phyloP scores from a whole-genome alignment of 306 rosid species.

The Trichosanthes truncata region DNA sequence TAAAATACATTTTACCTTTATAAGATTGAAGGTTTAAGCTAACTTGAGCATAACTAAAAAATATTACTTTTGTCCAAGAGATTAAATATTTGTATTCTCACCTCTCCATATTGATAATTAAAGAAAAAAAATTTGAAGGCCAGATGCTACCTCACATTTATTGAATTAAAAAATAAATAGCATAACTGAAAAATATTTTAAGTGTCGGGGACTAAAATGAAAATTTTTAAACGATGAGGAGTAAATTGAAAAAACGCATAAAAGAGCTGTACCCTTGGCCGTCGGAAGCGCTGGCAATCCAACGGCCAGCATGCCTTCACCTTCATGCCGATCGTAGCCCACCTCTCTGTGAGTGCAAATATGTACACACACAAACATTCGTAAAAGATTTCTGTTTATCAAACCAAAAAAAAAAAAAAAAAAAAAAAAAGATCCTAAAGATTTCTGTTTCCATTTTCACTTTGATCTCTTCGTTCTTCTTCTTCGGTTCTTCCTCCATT shows the following conservation, averaged over 20 bases:
- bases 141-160: too few species aligned
- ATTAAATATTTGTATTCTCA: too few species aligned
- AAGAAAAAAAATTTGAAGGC: too few species aligned
- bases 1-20: too few species aligned
- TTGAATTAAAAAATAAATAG: too few species aligned
- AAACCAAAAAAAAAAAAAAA: neutral
- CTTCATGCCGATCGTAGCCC: constrained; percentile 6
- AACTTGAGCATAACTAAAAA: too few species aligned
- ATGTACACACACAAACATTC: neutral
- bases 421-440: neutral
- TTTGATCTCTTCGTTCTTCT: neutral
- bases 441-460: constrained; percentile 1
- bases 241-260: neutral
- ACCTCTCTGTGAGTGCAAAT: neutral
- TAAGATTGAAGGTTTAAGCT: too few species aligned
- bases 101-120: too few species aligned
- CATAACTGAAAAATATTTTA: too few species aligned
- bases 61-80: too few species aligned
- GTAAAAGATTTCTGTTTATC: neutral
- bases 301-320: constrained; percentile 10
- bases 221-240: too few species aligned
- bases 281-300: neutral
- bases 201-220: too few species aligned
- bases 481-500: neutral
- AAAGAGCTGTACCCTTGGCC: neutral